phyloP scores from a whole-genome alignment of 495 filamentous ascomycete genomes.

The Penicillium daleae region DNA sequence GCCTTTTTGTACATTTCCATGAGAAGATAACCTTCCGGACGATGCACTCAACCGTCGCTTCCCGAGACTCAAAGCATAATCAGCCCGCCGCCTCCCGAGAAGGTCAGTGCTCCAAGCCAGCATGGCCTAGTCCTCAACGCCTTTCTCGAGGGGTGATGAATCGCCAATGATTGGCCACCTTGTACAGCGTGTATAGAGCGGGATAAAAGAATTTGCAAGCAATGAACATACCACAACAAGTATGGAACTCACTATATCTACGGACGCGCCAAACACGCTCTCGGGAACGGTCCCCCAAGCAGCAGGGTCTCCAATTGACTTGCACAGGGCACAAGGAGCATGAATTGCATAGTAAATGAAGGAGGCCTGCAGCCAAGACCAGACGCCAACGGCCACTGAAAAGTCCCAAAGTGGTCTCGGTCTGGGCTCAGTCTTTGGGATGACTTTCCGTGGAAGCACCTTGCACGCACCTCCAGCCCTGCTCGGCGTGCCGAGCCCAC shows the following conservation, averaged over 20 bases:
- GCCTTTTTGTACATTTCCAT: neutral
- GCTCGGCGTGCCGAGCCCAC: constrained; percentile 20
- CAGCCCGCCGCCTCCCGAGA: neutral
- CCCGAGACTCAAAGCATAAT: neutral
- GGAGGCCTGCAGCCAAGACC: neutral
- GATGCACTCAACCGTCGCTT: neutral
- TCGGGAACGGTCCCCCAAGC: neutral
- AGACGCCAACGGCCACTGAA: neutral
- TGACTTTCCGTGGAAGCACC: too few relatives aligned
- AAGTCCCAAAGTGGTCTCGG: neutral
- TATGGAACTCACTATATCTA: neutral
- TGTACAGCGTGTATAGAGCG: too few relatives aligned
- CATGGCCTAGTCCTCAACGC: neutral
- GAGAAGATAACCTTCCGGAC: neutral
- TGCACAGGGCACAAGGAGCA: neutral
- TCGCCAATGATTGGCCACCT: too few relatives aligned
- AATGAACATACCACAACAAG: neutral
- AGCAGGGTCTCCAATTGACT: neutral
- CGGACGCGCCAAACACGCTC: neutral
- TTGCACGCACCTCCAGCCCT: constrained; percentile 2
- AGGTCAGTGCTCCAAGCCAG: neutral
- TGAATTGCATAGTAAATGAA: neutral
- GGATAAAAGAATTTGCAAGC: neutral
- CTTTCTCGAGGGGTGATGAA: neutral
- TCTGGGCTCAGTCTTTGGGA: neutral